phyloP scores from a whole-genome alignment of 1,139 yeast species.

The Insectozyma bohioensis region DNA sequence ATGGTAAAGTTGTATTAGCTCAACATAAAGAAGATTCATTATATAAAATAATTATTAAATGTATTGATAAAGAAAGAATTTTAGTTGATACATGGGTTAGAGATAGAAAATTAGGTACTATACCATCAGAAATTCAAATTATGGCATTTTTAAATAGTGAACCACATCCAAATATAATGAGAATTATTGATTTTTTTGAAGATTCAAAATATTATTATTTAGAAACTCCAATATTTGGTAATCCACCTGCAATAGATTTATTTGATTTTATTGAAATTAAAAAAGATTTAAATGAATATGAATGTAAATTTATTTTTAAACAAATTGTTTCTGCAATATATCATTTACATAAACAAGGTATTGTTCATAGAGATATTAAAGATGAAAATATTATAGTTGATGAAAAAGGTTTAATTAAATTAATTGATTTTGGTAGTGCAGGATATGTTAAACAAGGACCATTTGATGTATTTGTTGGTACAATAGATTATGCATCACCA shows the following conservation, averaged over 20 bases:
- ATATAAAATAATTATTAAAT: constrained; percentile 76
- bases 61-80: constrained; percentile 88
- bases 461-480: constrained; percentile 95
- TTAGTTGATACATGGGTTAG: constrained; percentile 97
- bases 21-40: constrained; percentile 61
- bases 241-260: constrained; percentile 85
- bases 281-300: constrained; percentile 73
- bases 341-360: constrained; percentile 81
- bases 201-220: constrained; percentile 85
- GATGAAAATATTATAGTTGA: constrained; percentile 94
- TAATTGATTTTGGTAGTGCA: constrained; percentile 95
- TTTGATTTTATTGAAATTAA: constrained; percentile 89
- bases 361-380: constrained; percentile 91
- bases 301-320: constrained; percentile 72
- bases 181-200: constrained; percentile 86
- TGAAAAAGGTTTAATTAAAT: constrained; percentile 68
- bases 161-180: constrained; percentile 85
- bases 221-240: constrained; percentile 88
- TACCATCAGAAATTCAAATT: constrained; percentile 92
- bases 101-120: constrained; percentile 85
- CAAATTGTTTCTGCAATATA: constrained; percentile 78
- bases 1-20: constrained; percentile 87
- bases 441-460: constrained; percentile 91
- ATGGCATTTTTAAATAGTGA: constrained; percentile 73
- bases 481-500: constrained; percentile 96